Evolutionary conservation across 1,139 yeast genomes (phyloP), one percentile per base, ranked within the genome.

Genomic region (Yamadazyma membranifaciens): DNA sequence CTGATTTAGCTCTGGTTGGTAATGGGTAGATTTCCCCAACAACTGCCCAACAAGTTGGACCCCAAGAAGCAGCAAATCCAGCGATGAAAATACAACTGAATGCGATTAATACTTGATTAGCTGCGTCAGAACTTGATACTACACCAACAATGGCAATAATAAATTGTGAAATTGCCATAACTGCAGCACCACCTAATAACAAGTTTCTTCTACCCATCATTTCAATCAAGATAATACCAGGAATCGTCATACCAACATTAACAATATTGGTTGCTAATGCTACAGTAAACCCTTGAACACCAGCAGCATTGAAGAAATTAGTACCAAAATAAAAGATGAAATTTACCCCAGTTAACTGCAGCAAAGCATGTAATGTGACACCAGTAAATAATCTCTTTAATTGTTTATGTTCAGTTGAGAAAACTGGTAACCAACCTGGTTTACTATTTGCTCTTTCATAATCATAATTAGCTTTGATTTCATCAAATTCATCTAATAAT

Each of bases 281-380:
- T 39, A 55, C 59, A 40, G 60, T 48, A 59, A 66, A 66, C 33
- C 65, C 61, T 12, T 60, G 39, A 48, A 78, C 77, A 42, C 81
- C 81, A 40, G 83, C 79, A 41, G 70, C 63, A 50, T 69, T 64
- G 68, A 80, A 80, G 64, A 80, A 78, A 28, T 82, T 71, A 16
- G 87, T 81, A 57, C 86, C 85, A 50, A 70, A 81, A 65, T 80
- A 81, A 60, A 80, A 81, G 55, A 82, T 78, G 57, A 83, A 84
- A 67, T 83, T 83, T 56, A 82, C 73, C 62, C 89, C 89, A 37
- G 87, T 80, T 67, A 82, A 73, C 62, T 82, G 88, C 64, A 81
- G 87, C 67, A 80, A 73, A 52, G 79, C 75, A 52, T 63, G 68
- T 41, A 60, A 45, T 29, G 42, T 47, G 33, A 62, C 58, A 55